Conservation (phyloP, 73 alveolate species). For the Halteria grandinella region DNA sequence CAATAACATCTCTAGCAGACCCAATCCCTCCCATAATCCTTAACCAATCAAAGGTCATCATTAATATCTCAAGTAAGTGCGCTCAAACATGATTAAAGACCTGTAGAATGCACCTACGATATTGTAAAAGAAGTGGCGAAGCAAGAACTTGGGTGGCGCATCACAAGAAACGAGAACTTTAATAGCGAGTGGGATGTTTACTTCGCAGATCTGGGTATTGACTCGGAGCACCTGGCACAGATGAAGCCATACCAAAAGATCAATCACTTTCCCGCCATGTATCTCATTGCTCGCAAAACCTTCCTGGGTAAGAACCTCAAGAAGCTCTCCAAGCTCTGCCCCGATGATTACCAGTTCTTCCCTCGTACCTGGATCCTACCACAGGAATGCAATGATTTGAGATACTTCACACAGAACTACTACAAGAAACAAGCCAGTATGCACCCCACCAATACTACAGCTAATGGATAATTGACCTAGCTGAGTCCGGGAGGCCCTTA, state of each 20-base stretch:
- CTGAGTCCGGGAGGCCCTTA: no score
- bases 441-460: no score
- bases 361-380: slow-evolving; percentile 74
- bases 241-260: slow-evolving; percentile 66
- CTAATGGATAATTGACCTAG: no score
- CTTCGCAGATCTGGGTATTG: slow-evolving; percentile 64
- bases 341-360: slow-evolving; percentile 60
- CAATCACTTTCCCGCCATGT: slow-evolving; percentile 75
- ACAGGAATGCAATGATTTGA: slow-evolving; percentile 54
- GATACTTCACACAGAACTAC: background rate
- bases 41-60: slow-evolving; percentile 10
- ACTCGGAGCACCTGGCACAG: slow-evolving; percentile 56
- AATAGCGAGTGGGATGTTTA: slow-evolving; percentile 68
- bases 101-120: slow-evolving; percentile 57
- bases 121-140: slow-evolving; percentile 65
- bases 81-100: no score
- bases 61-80: slow-evolving; percentile 29
- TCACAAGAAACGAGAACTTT: slow-evolving; percentile 41
- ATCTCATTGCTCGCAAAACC: slow-evolving; percentile 61
- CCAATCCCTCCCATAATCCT: slow-evolving; percentile 21
- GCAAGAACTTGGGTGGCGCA: slow-evolving; percentile 57
- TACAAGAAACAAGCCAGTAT: no score
- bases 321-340: slow-evolving; percentile 54
- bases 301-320: slow-evolving; percentile 65
- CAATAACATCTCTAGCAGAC: slow-evolving; percentile 9